phyloP scores from a whole-genome alignment of 2,329 filamentous ascomycete genomes.

The Esteya vermicola region DNA sequence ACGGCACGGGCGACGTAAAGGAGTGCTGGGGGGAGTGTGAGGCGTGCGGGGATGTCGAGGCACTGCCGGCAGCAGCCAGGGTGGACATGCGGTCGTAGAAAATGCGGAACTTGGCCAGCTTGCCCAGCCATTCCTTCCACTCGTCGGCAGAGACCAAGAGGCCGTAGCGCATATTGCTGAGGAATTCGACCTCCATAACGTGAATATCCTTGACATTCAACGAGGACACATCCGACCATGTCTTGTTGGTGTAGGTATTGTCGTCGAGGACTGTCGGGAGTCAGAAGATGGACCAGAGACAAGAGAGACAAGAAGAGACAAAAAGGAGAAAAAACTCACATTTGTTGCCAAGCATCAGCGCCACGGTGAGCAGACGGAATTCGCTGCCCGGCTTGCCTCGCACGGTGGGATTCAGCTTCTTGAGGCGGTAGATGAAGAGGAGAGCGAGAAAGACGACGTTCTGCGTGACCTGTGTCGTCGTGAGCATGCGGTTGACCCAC shows the following conservation, averaged over 20 bases:
- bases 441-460: conserved; percentile 87
- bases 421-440: conserved; percentile 84
- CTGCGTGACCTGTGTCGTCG: conserved; percentile 89
- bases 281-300: conserved; percentile 8
- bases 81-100: conserved; percentile 58
- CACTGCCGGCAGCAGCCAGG: not conserved
- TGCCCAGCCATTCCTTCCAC: conserved; percentile 78
- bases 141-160: conserved; percentile 73
- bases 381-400: conserved; percentile 89
- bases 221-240: conserved; percentile 93
- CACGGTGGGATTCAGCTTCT: conserved; percentile 77
- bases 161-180: conserved; percentile 96
- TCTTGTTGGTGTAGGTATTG: conserved; percentile 99
- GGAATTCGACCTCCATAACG: conserved; percentile 98
- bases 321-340: conserved; percentile 36
- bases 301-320: not conserved
- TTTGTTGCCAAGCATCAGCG: conserved; percentile 96
- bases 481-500: conserved; percentile 83
- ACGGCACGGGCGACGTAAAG: conserved; percentile 32
- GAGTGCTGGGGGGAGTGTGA: conserved; percentile 18
- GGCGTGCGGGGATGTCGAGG: conserved; percentile 5
- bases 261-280: conserved; percentile 72
- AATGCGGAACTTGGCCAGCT: conserved; percentile 66
- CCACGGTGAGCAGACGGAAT: conserved; percentile 82
- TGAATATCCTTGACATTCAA: conserved; percentile 93